These are phyloP conservation scores for Coemansia sp. DNA, from an alignment of 192 early-diverging fungal species.

Conservation along the genomic window DNA sequence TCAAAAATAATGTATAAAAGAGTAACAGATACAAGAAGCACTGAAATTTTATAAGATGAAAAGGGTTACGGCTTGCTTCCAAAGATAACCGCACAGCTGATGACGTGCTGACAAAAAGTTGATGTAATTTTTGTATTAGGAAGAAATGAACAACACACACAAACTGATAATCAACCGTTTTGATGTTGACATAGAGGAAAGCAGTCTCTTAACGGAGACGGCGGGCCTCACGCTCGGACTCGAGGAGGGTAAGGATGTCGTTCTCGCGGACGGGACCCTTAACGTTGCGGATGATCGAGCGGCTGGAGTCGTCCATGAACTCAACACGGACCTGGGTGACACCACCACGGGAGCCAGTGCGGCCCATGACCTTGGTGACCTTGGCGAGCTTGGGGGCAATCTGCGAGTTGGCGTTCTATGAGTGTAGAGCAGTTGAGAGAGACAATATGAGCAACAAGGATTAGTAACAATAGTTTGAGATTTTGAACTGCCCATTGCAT, in stretches of 20 bases:
- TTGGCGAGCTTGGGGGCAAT: slow-evolving; percentile 81
- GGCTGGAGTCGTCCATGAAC: slow-evolving; percentile 94
- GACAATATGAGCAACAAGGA: neutral
- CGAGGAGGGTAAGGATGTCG: slow-evolving; percentile 94
- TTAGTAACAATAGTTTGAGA: no score
- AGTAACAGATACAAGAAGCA: neutral
- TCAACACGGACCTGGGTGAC: slow-evolving; percentile 99
- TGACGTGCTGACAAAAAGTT: no score
- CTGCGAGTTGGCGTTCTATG: slow-evolving; percentile 44
- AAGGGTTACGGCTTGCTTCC: neutral
- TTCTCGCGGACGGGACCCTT: slow-evolving; percentile 98
- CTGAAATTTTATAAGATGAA: neutral
- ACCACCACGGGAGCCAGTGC: slow-evolving; percentile 99
- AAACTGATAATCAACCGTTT: neutral
- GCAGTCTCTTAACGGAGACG: slow-evolving; percentile 83
- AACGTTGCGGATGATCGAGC: slow-evolving; percentile 99
- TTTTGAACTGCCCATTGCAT: no score
- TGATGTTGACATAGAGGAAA: neutral
- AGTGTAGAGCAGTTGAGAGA: neutral
- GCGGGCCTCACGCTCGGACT: slow-evolving; percentile 99
- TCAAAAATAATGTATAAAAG: no score
- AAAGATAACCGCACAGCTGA: no score
- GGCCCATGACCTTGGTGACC: slow-evolving; percentile 96
- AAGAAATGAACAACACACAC: no score
- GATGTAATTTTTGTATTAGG: no score